Evolutionary conservation across 176 grass and related monocot genomes (phyloP).

Genomic region (Oryza brachyantha): DNA sequence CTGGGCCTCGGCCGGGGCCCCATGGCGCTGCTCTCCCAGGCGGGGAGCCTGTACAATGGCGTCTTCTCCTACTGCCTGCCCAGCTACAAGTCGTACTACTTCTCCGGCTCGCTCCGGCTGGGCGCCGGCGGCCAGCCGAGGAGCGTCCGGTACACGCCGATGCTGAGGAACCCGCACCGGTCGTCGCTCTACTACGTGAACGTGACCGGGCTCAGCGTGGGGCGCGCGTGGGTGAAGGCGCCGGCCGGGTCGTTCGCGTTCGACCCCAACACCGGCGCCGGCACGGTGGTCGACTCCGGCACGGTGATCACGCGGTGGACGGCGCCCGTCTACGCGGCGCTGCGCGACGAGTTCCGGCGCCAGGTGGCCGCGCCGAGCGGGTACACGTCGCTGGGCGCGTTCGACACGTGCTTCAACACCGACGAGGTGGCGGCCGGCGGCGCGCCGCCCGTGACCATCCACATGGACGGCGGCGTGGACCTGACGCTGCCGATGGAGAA

Average conservation of each 20-base stretch:
- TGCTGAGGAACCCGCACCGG: slow-evolving; percentile 80
- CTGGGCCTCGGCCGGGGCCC: slow-evolving; percentile 68
- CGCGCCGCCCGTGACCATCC: slow-evolving; percentile 60
- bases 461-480: slow-evolving; percentile 60
- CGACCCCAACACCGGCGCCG: slow-evolving; percentile 64
- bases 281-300: slow-evolving; percentile 85
- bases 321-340: slow-evolving; percentile 63
- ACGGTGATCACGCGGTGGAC: slow-evolving; percentile 94
- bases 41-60: slow-evolving; percentile 51
- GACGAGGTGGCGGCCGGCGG: slow-evolving; percentile 59
- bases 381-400: slow-evolving; percentile 86
- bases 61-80: slow-evolving; percentile 98
- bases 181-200: slow-evolving; percentile 93
- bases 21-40: slow-evolving; percentile 72
- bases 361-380: slow-evolving; percentile 77
- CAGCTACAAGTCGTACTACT: slow-evolving; percentile 92
- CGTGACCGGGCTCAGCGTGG: slow-evolving; percentile 70
- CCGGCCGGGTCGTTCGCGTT: slow-evolving; percentile 69
- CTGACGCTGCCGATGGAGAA: slow-evolving; percentile 78
- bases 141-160: slow-evolving; percentile 57
- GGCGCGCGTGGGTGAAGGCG: slow-evolving; percentile 39
- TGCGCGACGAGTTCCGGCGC: slow-evolving; percentile 78
- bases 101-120: slow-evolving; percentile 85
- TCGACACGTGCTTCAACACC: slow-evolving; percentile 97
- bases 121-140: slow-evolving; percentile 65